phyloP scores from a whole-genome alignment of 805 yeast species.

The Lipomyces kockii region DNA sequence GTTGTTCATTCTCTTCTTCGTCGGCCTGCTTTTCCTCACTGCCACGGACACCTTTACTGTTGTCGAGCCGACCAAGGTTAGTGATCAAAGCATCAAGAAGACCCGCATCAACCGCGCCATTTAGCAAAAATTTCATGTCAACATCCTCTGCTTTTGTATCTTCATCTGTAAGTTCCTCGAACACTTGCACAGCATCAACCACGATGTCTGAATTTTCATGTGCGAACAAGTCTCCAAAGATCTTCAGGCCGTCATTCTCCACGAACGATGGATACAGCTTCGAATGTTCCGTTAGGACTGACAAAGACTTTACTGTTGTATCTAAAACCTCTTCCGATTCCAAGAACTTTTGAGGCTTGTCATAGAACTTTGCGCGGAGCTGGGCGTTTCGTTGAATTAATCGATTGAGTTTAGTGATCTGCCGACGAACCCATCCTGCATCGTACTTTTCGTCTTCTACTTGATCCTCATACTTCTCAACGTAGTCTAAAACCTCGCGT shows the following conservation, averaged over 20 bases:
- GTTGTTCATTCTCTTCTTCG: constrained; percentile 19
- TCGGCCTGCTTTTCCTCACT: constrained; percentile 13
- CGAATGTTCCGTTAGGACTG: constrained; percentile 31
- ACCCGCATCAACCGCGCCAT: constrained; percentile 22
- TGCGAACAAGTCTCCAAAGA: constrained; percentile 19
- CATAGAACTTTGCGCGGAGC: constrained; percentile 32
- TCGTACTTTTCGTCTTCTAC: constrained; percentile 23
- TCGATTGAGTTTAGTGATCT: constrained; percentile 26
- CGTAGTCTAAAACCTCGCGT: constrained; percentile 33
- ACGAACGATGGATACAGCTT: constrained; percentile 32
- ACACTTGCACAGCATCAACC: constrained; percentile 32
- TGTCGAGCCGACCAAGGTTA: constrained; percentile 30
- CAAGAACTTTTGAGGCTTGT: constrained; percentile 35
- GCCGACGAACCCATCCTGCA: constrained; percentile 29
- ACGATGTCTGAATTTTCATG: constrained; percentile 38
- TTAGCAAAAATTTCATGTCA: constrained; percentile 18
- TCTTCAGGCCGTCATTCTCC: constrained; percentile 19
- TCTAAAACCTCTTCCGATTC: constrained; percentile 39
- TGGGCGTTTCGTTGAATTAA: constrained; percentile 30
- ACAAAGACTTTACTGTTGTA: constrained; percentile 24
- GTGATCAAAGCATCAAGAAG: constrained; percentile 24
- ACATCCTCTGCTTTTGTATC: constrained; percentile 28
- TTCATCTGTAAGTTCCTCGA: constrained; percentile 36
- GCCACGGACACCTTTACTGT: constrained; percentile 13
- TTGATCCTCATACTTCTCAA: constrained; percentile 27